Evolutionary conservation across 2,329 filamentous ascomycete species (phyloP), one percentile per base, ranked within the genome.

Genomic region (Phyllosticta paracitricarpa): DNA sequence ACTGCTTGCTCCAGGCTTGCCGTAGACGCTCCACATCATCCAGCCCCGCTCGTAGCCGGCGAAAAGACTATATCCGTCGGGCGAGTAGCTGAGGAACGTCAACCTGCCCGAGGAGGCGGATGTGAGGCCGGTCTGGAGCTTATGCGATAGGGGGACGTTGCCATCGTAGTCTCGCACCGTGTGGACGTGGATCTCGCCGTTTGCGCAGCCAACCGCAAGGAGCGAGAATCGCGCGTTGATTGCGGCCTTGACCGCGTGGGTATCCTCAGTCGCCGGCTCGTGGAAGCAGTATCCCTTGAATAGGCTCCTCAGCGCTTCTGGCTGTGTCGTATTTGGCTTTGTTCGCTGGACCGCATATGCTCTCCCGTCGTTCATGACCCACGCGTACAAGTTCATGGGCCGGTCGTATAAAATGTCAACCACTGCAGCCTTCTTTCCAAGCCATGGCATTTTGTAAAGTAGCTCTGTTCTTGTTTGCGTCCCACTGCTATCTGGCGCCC

Each of bases 21-120:
- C 94, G 74, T 96, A 99, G 48, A 97, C 94, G 72, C 93, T 97
- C 93, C 93, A 99, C 55, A 87, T 93, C 4, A 89, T 88, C 94
- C 94, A 99, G 0, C 94, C 95, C 62, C 87, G 86, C 68, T 94
- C 87, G 70, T 93, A 97, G 1, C 93, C 94, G 53, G 89, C 91
- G 74, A 99, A 97, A 8, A 99, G 81, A 72, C 92, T 96, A 73
- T 97, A 97, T 19, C 94, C 94, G 72, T 99, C 94, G 0, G 93
- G 91, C 1, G 94, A 97, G 77, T 96, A 99, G 63, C 78, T 85
- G 65, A 99, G 75, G 30, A 86, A 88, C 2, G 84, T 91, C 58
- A 97, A 77, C 12, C 76, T 73, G 0, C 94, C 94, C 1, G 90
- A 86, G 17, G 84, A 82, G 19, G 81, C 76, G 4, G 79, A 74